Percentiles rank a stretch among this genome's conserved stretches.
Evolutionary conservation across 1,139 yeast species (phyloP).

Genomic region (Kurtzmaniella quercitrusa): DNA sequence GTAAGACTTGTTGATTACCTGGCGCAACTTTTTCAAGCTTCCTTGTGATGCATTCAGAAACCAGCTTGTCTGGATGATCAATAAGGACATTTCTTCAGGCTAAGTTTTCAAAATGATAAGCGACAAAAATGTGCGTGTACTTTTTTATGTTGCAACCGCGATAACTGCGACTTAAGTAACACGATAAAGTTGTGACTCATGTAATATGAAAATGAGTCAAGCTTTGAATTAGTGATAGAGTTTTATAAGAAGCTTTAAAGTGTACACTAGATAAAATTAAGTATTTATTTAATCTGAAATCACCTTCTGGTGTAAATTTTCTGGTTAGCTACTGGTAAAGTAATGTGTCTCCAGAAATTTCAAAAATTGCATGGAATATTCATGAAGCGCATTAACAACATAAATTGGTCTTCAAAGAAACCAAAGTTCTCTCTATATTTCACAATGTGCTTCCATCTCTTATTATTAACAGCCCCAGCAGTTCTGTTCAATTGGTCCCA

Average conservation of each 20-base stretch:
- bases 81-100: neutral
- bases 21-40: neutral
- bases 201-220: too few relatives aligned
- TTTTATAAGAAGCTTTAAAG: too few relatives aligned
- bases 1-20: slow-evolving; percentile 46
- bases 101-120: too few relatives aligned
- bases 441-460: slow-evolving; percentile 45
- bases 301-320: too few relatives aligned
- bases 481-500: slow-evolving; percentile 42
- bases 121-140: too few relatives aligned
- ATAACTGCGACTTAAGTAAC: too few relatives aligned
- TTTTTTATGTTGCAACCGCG: too few relatives aligned
- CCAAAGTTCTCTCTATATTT: slow-evolving; percentile 38
- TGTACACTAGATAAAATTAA: too few relatives aligned
- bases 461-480: slow-evolving; percentile 33
- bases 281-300: too few relatives aligned
- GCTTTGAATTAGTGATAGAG: too few relatives aligned
- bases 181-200: too few relatives aligned
- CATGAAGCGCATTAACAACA: slow-evolving; percentile 37
- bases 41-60: neutral
- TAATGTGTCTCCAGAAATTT: neutral
- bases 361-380: slow-evolving; percentile 14
- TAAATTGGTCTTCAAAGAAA: slow-evolving; percentile 42
- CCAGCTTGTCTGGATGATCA: neutral
- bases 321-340: too few relatives aligned